Evolutionary conservation across 352 stramenopile genomes (phyloP).

Genomic region (Phytophthora hibernalis): DNA sequence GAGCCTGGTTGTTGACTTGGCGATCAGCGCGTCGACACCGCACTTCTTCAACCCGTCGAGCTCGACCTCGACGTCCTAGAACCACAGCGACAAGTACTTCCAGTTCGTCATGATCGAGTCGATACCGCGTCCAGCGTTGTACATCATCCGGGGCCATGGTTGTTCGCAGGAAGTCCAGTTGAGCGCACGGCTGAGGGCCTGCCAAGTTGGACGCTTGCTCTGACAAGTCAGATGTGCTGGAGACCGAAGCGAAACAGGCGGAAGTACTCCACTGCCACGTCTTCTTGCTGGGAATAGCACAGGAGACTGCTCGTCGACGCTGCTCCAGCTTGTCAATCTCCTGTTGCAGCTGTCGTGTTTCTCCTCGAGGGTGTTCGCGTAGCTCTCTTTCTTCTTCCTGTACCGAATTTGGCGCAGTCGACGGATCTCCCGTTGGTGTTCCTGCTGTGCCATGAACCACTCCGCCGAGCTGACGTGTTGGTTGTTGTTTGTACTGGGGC

Average conservation of each 20-base stretch:
- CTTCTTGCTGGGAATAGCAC: slow-evolving; percentile 8
- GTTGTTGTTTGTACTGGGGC: background rate
- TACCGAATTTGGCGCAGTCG: slow-evolving; percentile 30
- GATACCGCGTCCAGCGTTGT: slow-evolving; percentile 3
- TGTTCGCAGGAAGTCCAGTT: slow-evolving; percentile 1
- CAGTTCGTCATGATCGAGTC: slow-evolving; percentile 5
- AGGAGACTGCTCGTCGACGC: slow-evolving; percentile 11
- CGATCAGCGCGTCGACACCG: background rate
- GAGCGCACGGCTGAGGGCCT: background rate
- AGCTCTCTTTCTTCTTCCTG: slow-evolving; percentile 28
- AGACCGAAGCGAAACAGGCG: slow-evolving; percentile 30
- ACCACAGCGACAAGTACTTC: slow-evolving; percentile 9
- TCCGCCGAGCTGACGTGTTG: slow-evolving; percentile 9
- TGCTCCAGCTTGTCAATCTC: slow-evolving; percentile 22
- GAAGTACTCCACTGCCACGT: slow-evolving; percentile 35
- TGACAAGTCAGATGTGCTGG: background rate
- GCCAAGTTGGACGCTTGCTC: background rate
- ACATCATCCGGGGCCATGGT: background rate
- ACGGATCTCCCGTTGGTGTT: slow-evolving; percentile 8
- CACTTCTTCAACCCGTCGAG: slow-evolving; percentile 6
- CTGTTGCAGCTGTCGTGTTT: slow-evolving; percentile 1
- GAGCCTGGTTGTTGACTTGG: background rate
- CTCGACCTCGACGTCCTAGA: slow-evolving; percentile 4
- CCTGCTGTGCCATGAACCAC: slow-evolving; percentile 5
- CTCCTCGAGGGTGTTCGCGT: slow-evolving; percentile 6